Evolutionary conservation across 2,329 filamentous ascomycete genomes (phyloP).

Genomic region (Pseudofabraea citricarpa): DNA sequence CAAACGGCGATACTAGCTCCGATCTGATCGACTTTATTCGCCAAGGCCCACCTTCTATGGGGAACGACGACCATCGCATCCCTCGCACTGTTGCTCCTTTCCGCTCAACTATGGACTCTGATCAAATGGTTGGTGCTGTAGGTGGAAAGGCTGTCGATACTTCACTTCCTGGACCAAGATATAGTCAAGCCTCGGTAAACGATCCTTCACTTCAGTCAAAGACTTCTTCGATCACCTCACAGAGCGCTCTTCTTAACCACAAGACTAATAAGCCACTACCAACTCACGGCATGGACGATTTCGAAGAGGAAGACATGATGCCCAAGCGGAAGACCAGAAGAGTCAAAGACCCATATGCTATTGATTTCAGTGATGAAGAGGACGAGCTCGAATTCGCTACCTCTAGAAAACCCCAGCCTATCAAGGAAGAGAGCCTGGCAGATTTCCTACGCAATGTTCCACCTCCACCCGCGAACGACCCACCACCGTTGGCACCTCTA

Average conservation of each 20-base stretch:
- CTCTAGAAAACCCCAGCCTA: slow-evolving; percentile 14
- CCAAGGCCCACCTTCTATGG: slow-evolving; percentile 64
- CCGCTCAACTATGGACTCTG: slow-evolving; percentile 79
- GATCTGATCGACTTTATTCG: slow-evolving; percentile 96
- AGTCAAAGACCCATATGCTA: slow-evolving; percentile 87
- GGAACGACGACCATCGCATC: slow-evolving; percentile 63
- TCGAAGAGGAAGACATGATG: slow-evolving; percentile 37
- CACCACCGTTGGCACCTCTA: slow-evolving; percentile 5
- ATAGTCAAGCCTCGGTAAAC: slow-evolving; percentile 38
- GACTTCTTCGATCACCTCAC: slow-evolving; percentile 63
- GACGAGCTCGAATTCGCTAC: slow-evolving; percentile 23
- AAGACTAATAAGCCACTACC: slow-evolving; percentile 26
- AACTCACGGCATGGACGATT: slow-evolving; percentile 11
- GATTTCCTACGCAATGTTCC: slow-evolving; percentile 70
- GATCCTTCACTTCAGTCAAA: slow-evolving; percentile 46
- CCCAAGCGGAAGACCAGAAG: slow-evolving; percentile 72
- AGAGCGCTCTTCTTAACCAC: slow-evolving; percentile 58
- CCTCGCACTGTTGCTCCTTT: slow-evolving; percentile 82
- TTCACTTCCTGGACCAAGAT: slow-evolving; percentile 48
- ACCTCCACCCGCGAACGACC: slow-evolving; percentile 47
- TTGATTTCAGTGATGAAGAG: slow-evolving; percentile 60
- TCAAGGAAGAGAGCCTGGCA: slow-evolving; percentile 59
- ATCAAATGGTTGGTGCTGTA: slow-evolving; percentile 57
- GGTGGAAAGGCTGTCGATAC: slow-evolving; percentile 55
- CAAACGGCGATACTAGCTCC: slow-evolving; percentile 63